Evolutionary conservation across 306 rosid species (phyloP).

Genomic region (Prunus padus): DNA sequence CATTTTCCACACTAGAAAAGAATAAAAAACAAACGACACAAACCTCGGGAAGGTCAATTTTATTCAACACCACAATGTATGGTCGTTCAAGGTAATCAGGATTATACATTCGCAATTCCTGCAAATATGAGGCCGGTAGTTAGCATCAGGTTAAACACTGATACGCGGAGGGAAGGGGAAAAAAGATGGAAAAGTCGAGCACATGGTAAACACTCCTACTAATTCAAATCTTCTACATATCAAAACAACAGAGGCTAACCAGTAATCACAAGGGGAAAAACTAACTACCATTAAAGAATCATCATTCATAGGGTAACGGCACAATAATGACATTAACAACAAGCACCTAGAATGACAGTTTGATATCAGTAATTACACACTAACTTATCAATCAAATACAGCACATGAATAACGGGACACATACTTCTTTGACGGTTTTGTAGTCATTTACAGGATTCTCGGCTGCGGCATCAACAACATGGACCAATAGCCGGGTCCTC

Average conservation of each 20-base stretch:
- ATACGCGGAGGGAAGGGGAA: neutral
- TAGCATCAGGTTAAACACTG: slow-evolving; percentile 4
- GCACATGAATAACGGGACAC: slow-evolving; percentile 10
- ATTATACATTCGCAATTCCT: slow-evolving; percentile 97
- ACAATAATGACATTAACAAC: neutral
- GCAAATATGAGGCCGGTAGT: slow-evolving; percentile 37
- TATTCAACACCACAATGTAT: slow-evolving; percentile 82
- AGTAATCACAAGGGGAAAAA: neutral
- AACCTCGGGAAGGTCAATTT: slow-evolving; percentile 93
- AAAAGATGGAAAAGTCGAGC: neutral
- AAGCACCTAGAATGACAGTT: neutral
- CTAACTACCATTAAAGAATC: neutral
- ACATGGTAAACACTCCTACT: neutral
- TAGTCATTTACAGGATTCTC: slow-evolving; percentile 82
- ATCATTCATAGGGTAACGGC: neutral
- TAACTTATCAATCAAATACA: neutral
- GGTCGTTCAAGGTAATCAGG: slow-evolving; percentile 94
- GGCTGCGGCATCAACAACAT: slow-evolving; percentile 89
- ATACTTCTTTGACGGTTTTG: slow-evolving; percentile 89
- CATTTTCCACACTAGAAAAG: neutral
- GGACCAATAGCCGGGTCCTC: slow-evolving; percentile 87
- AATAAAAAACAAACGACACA: slow-evolving; percentile 3
- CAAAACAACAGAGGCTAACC: slow-evolving; percentile 12
- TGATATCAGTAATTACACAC: slow-evolving; percentile 5
- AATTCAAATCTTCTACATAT: neutral